A percentile compares a stretch with the other conserved stretches of the same genome.
Conservation (phyloP, 2,329 filamentous ascomycete genomes). For the Botrytis porri region DNA sequence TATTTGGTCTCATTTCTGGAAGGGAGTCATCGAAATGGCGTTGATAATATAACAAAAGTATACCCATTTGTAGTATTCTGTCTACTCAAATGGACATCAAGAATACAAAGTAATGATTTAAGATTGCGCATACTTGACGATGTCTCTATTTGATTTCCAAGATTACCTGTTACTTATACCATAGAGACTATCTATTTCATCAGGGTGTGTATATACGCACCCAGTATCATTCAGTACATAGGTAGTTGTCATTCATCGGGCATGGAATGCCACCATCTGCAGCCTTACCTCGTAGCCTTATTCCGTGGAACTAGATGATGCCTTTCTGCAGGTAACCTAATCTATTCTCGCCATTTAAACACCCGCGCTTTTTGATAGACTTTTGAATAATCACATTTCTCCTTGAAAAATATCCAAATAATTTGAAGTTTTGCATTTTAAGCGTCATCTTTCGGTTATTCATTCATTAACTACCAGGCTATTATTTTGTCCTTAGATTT, state of each 20-base stretch:
- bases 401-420: neutral
- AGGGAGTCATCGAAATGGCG: conserved; percentile 1
- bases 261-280: neutral
- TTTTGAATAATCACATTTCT: neutral
- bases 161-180: neutral
- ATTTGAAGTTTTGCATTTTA: neutral
- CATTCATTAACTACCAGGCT: neutral
- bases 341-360: neutral
- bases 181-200: neutral
- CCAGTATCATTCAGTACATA: neutral
- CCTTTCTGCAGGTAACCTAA: neutral
- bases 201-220: neutral
- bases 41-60: neutral
- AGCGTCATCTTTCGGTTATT: too few relatives aligned
- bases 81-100: neutral
- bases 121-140: neutral
- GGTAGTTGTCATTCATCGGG: neutral
- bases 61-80: neutral
- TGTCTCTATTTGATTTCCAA: neutral
- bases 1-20: neutral
- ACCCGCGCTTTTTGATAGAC: neutral
- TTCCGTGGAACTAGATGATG: neutral
- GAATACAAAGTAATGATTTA: neutral
- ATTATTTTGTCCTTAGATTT: neutral
- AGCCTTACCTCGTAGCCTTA: conserved; percentile 1